phyloP scores from a whole-genome alignment of 768 basidiomycete genomes.

The Calocybe gangraenosa region DNA sequence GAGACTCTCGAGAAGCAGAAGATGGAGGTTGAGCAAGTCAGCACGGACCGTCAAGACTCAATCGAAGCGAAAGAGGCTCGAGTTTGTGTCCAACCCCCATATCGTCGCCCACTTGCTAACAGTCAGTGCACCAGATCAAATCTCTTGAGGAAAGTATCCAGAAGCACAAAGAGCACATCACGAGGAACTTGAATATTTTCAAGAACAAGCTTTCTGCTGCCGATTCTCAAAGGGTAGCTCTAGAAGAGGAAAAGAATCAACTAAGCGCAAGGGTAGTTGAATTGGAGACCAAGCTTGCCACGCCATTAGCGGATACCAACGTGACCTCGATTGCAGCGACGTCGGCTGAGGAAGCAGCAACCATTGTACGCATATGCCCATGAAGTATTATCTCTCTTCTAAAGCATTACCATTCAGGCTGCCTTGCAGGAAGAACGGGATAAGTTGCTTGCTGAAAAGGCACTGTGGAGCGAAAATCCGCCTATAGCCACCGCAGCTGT shows the following conservation, averaged over 20 bases:
- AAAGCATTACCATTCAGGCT: slow-evolving; percentile 30
- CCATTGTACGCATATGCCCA: slow-evolving; percentile 33
- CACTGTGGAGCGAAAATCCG: slow-evolving; percentile 31
- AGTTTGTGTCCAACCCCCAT: slow-evolving; percentile 20
- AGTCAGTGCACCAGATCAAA: slow-evolving; percentile 29
- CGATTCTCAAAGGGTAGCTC: slow-evolving; percentile 30
- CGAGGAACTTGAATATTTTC: slow-evolving; percentile 26
- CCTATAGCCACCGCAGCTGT: slow-evolving; percentile 21
- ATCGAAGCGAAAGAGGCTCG: slow-evolving; percentile 22
- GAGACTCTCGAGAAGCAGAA: slow-evolving; percentile 26
- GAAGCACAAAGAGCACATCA: slow-evolving; percentile 27
- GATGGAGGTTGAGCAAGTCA: slow-evolving; percentile 15
- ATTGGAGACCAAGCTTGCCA: slow-evolving; percentile 31
- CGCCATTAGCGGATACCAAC: slow-evolving; percentile 24
- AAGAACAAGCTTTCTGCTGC: slow-evolving; percentile 29
- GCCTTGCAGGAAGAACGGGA: slow-evolving; percentile 57
- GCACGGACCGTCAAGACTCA: slow-evolving; percentile 26
- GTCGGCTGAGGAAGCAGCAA: slow-evolving; percentile 26
- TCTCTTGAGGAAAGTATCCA: slow-evolving; percentile 40
- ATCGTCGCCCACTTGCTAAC: slow-evolving; percentile 2
- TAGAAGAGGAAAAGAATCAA: slow-evolving; percentile 33
- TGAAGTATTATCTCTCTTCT: neutral
- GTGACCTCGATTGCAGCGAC: slow-evolving; percentile 15
- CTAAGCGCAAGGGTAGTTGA: slow-evolving; percentile 34
- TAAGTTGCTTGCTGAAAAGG: slow-evolving; percentile 57